phyloP scores from a whole-genome alignment of 371 early-diverging fungal species.

The Rhizomucor pusillus region DNA sequence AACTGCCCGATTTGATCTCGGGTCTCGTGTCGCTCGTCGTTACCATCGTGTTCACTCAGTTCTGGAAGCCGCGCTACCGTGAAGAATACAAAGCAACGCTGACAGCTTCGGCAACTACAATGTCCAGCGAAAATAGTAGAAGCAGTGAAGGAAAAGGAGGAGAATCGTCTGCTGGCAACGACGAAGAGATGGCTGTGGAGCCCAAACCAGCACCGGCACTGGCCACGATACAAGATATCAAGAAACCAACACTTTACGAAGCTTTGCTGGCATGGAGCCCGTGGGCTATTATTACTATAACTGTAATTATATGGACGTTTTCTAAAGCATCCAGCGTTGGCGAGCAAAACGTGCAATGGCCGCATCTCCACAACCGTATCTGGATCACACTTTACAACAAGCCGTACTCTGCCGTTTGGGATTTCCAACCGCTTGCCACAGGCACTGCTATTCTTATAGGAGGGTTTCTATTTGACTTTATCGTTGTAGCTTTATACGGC shows the following conservation, averaged over 20 bases:
- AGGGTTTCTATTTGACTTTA: conserved; percentile 23
- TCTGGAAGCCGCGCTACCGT: conserved; percentile 45
- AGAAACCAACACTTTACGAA: conserved; percentile 32
- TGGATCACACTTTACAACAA: conserved; percentile 44
- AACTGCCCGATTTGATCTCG: conserved; percentile 49
- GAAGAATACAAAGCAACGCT: conserved; percentile 31
- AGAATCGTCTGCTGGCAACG: conserved; percentile 1
- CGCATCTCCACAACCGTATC: conserved; percentile 36
- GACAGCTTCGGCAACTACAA: neutral
- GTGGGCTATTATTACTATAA: conserved; percentile 40
- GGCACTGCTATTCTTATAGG: conserved; percentile 46
- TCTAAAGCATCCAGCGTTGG: conserved; percentile 28
- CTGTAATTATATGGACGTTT: conserved; percentile 52
- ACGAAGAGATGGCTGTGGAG: conserved; percentile 5
- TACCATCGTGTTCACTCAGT: conserved; percentile 40
- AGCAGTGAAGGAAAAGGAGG: conserved; percentile 3
- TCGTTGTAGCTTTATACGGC: conserved; percentile 30
- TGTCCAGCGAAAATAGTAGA: neutral
- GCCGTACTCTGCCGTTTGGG: conserved; percentile 45
- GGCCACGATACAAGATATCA: conserved; percentile 9
- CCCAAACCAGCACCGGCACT: neutral
- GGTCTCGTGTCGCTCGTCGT: conserved; percentile 39
- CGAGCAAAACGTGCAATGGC: conserved; percentile 33
- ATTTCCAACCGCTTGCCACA: conserved; percentile 49
- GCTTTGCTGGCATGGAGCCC: conserved; percentile 45